Evolutionary conservation across 2,329 filamentous ascomycete species (phyloP).

Genomic region (Helotiales sp.): DNA sequence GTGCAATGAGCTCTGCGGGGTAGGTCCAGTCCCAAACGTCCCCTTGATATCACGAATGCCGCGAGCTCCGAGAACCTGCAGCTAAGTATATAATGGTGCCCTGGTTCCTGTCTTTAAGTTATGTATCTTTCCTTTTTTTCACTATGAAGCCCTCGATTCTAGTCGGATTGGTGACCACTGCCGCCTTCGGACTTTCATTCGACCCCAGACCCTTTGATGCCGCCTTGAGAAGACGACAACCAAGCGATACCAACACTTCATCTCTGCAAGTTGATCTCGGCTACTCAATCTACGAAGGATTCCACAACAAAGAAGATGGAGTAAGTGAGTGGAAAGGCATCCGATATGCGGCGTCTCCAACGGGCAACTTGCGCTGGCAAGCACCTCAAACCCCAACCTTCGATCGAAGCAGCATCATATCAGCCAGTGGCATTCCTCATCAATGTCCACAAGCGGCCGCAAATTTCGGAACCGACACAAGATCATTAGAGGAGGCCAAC

Average conservation of each 20-base stretch:
- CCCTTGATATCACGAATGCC: background rate
- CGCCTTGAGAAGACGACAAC: slow-evolving; percentile 2
- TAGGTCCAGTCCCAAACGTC: too few relatives aligned
- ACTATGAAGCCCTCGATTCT: background rate
- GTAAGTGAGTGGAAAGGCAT: slow-evolving; percentile 20
- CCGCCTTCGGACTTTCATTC: background rate
- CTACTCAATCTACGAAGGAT: slow-evolving; percentile 22
- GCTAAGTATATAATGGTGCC: background rate
- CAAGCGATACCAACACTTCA: background rate
- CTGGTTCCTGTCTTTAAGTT: background rate
- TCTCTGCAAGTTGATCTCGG: slow-evolving; percentile 20
- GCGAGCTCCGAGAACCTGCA: background rate
- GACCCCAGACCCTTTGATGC: slow-evolving; percentile 15
- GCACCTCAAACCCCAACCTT: slow-evolving; percentile 18
- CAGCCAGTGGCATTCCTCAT: background rate
- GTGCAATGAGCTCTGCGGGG: background rate
- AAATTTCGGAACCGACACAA: background rate
- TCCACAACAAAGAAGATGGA: background rate
- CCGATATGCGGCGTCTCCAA: slow-evolving; percentile 20
- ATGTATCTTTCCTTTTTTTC: background rate
- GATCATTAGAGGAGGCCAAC: background rate
- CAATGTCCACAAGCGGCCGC: slow-evolving; percentile 13
- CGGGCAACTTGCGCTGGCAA: slow-evolving; percentile 18
- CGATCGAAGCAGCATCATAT: slow-evolving; percentile 9
- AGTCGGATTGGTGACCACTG: background rate